Percentiles rank a stretch among this genome's conserved stretches.
Evolutionary conservation across 768 basidiomycete species (phyloP).

Genomic region (Serpula lacrymans): DNA sequence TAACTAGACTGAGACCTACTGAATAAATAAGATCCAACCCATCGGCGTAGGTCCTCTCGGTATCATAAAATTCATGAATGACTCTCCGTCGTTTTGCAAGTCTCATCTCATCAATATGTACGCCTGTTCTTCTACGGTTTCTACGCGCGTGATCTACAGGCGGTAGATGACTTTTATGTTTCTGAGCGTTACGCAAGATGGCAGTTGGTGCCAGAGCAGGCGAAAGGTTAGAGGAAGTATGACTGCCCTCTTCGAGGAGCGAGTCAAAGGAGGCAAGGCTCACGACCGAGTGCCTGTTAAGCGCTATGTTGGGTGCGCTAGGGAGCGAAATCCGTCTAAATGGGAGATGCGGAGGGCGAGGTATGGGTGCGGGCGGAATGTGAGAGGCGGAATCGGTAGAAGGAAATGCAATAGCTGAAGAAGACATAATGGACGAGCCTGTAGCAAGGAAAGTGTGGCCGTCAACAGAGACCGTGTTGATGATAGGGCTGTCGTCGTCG

Average conservation of each 20-base stretch:
- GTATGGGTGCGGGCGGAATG: constrained; percentile 29
- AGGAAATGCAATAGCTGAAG: constrained; percentile 26
- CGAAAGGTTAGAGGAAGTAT: constrained; percentile 17
- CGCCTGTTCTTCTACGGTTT: constrained; percentile 34
- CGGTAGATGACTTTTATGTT: constrained; percentile 27
- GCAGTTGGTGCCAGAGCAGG: constrained; percentile 16
- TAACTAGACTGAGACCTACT: constrained; percentile 38
- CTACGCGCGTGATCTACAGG: constrained; percentile 40
- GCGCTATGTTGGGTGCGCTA: constrained; percentile 39
- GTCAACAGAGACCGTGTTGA: too few species aligned
- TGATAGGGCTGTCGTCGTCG: too few species aligned
- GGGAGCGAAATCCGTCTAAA: constrained; percentile 64
- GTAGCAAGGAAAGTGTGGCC: too few species aligned
- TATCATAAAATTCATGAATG: constrained; percentile 77
- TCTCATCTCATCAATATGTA: too few species aligned
- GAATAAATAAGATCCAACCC: constrained; percentile 82
- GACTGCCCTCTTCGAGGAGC: constrained; percentile 49
- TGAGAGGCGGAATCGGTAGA: constrained; percentile 22
- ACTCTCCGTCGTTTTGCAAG: too few species aligned
- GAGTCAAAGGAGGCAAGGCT: constrained; percentile 77
- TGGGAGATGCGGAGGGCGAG: constrained; percentile 48
- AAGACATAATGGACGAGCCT: too few species aligned
- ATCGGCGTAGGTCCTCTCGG: constrained; percentile 76
- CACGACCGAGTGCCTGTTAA: constrained; percentile 59
- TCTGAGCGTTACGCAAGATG: constrained; percentile 28